A percentile compares a stretch with the other conserved stretches of the same genome.
Conservation (phyloP, 1,284 basidiomycete genomes). For the Pyrrhoderma lamaoense region DNA sequence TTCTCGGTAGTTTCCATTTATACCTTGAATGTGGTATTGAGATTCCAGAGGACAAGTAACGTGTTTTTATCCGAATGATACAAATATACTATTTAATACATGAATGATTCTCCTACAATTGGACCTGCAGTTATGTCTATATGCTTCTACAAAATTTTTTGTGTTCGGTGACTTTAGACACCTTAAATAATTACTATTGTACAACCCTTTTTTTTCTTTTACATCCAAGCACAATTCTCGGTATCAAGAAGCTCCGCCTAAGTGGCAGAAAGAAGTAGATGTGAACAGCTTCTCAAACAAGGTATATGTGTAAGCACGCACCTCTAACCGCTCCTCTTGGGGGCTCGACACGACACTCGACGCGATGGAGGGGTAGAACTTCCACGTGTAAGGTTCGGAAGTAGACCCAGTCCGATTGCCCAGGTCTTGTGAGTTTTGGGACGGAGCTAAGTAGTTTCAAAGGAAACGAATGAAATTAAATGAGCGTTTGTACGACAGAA, state of each 20-base stretch:
- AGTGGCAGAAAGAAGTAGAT: not conserved
- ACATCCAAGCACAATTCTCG: slow-evolving; percentile 12
- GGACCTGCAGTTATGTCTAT: too few relatives aligned
- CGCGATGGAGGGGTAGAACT: slow-evolving; percentile 17
- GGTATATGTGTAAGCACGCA: not conserved
- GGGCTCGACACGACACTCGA: slow-evolving; percentile 17
- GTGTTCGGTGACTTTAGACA: too few relatives aligned
- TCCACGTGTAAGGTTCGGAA: slow-evolving; percentile 6
- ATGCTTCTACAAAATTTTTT: too few relatives aligned
- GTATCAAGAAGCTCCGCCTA: slow-evolving; percentile 13
- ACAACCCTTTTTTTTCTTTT: not conserved
- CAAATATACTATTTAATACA: too few relatives aligned
- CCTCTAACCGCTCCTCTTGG: slow-evolving; percentile 11
- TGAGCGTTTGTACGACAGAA: too few relatives aligned
- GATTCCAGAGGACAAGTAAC: too few relatives aligned
- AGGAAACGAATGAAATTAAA: not conserved
- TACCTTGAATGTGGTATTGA: too few relatives aligned
- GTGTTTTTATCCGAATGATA: too few relatives aligned
- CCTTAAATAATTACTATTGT: too few relatives aligned
- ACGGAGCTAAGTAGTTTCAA: not conserved
- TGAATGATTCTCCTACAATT: too few relatives aligned
- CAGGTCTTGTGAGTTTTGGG: not conserved
- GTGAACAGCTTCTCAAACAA: not conserved
- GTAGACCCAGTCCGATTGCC: not conserved
- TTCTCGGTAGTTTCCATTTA: too few relatives aligned